A percentile compares a stretch with the other conserved stretches of the same genome.
These are phyloP conservation scores for Zygosaccharomyces sapae DNA, from an alignment of 1,139 yeast species.

Conservation along the genomic window DNA sequence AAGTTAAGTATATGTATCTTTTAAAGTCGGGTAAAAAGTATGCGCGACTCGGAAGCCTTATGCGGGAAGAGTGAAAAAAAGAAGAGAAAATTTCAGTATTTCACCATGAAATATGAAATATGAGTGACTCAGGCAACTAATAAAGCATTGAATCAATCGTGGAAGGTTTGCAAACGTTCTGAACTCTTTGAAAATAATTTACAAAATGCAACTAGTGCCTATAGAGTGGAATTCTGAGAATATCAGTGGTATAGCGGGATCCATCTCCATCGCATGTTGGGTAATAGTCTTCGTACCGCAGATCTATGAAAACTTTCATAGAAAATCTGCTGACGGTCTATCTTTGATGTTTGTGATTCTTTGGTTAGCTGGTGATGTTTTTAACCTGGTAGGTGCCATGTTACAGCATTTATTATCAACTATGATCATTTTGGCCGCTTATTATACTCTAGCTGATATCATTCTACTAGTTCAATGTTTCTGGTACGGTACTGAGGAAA, in stretches of 20 bases:
- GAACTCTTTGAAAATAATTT: background rate
- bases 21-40: conserved; percentile 6
- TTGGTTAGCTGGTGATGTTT: conserved; percentile 88
- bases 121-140: too few species aligned
- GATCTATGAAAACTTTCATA: conserved; percentile 79
- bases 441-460: conserved; percentile 86
- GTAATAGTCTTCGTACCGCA: conserved; percentile 97
- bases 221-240: conserved; percentile 69
- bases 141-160: background rate
- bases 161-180: background rate
- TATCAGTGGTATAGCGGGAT: conserved; percentile 82
- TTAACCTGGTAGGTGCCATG: conserved; percentile 84
- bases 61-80: too few species aligned
- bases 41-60: background rate
- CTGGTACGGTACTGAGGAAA: conserved; percentile 54
- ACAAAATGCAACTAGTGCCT: conserved; percentile 43
- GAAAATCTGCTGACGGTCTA: conserved; percentile 83
- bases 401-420: conserved; percentile 88
- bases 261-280: conserved; percentile 96
- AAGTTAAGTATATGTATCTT: background rate
- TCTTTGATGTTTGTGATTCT: conserved; percentile 75
- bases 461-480: conserved; percentile 78
- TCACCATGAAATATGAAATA: background rate
- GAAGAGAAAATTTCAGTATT: conserved; percentile 2
- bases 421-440: conserved; percentile 84